Percentiles rank a stretch among this genome's conserved stretches.
These are phyloP conservation scores for Populus deltoides DNA, from an alignment of 345 rosid genomes.

Conservation along the genomic window DNA sequence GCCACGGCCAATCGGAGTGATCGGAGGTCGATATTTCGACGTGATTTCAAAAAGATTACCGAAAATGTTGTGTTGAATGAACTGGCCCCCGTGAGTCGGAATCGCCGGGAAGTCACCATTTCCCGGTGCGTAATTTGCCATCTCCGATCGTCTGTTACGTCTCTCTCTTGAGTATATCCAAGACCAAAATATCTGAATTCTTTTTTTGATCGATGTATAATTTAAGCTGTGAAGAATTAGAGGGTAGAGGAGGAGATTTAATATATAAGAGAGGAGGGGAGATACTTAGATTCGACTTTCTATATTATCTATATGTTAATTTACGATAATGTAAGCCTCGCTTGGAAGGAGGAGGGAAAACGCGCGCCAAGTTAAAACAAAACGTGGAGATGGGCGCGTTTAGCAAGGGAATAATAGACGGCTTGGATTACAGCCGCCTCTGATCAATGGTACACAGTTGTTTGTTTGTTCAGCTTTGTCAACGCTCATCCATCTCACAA, in stretches of 20 bases:
- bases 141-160: background rate
- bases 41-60: constrained; percentile 81
- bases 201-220: background rate
- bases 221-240: background rate
- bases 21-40: constrained; percentile 85
- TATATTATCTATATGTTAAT: background rate
- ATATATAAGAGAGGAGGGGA: background rate
- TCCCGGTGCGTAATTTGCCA: constrained; percentile 33
- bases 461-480: background rate
- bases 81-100: constrained; percentile 67
- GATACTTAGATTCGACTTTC: background rate
- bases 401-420: constrained; percentile 4
- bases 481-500: background rate
- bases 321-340: background rate
- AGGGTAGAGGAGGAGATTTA: background rate
- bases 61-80: constrained; percentile 66
- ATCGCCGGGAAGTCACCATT: constrained; percentile 70
- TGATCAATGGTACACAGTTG: constrained; percentile 9
- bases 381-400: background rate
- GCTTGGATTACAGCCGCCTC: constrained; percentile 26
- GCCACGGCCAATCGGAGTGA: constrained; percentile 92
- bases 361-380: constrained; percentile 25
- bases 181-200: background rate
- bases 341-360: constrained; percentile 53
- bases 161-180: too few relatives aligned